Evolutionary conservation across 2,329 filamentous ascomycete species (phyloP), one percentile per base, ranked within the genome.

Genomic region (Alternaria brassicicola): DNA sequence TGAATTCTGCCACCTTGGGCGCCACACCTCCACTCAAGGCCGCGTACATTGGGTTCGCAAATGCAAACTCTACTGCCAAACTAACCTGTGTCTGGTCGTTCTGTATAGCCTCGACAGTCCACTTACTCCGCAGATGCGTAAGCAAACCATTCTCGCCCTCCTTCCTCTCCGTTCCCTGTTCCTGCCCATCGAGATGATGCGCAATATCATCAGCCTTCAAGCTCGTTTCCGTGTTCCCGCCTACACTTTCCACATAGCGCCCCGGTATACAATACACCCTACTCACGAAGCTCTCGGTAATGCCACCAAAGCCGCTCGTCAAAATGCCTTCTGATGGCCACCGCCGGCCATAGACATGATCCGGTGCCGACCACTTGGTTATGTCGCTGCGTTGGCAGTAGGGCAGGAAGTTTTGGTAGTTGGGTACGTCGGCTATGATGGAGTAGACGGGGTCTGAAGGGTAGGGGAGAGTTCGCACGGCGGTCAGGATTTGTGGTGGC

Each of bases 11-110:
- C 63, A 97, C 88, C 78, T 91, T 92, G 30, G 92, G 89, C 64
- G 92, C 92, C 23, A 95, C 88, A 31, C 91, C 89, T 35, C 88
- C 85, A 75, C 93, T 95, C 73, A 97, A 82, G 19, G 90, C 87
- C 39, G 88, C 89, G 79, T 97, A 96, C 55, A 97, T 76, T n/a
- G 93, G 92, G 78, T 93, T 98, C 67, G 87, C 84, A 75, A 99
- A 97, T 76, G 89, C 86, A 76, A 93, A 97, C 62, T 88, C 85
- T 67, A 99, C 89, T 55, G 84, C 82, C 66, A 99, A 79, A 67
- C 86, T 83, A 13, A 98, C 92, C 68, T 90, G 86, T 4, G 92
- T 96, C 79, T 83, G 83, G 28, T 83, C 73, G 63, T 74, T 70
- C 56, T 66, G 67, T 59, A 74, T 70, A 66, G 65, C 78, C 51